Percentiles rank a stretch among this genome's conserved stretches.
These are phyloP conservation scores for Dactylellina cionopaga DNA, from an alignment of 2,329 filamentous ascomycete species.

Conservation along the genomic window DNA sequence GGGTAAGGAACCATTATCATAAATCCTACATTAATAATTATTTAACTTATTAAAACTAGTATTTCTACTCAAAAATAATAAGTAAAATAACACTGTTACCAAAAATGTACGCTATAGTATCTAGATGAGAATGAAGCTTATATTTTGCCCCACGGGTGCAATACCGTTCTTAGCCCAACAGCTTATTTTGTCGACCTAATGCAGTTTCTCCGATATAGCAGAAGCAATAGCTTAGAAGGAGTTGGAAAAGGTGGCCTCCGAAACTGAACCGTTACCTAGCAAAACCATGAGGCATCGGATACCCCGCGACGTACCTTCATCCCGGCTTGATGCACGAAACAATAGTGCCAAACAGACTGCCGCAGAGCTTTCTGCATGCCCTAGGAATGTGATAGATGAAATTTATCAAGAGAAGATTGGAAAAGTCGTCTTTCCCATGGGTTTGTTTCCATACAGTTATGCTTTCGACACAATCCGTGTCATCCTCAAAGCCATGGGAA, in stretches of 20 bases:
- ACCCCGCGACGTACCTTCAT: not conserved
- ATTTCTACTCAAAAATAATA: too few species aligned
- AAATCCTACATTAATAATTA: too few species aligned
- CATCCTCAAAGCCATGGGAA: conserved; percentile 7
- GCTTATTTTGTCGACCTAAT: conserved; percentile 57
- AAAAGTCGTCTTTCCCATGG: conserved; percentile 10
- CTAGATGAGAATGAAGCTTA: too few species aligned
- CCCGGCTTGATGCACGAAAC: not conserved
- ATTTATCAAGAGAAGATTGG: conserved; percentile 18
- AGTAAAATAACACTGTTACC: too few species aligned
- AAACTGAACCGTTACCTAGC: not conserved
- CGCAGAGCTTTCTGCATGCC: not conserved
- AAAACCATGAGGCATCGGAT: too few species aligned
- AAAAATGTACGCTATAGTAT: too few species aligned
- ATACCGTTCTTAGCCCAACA: conserved; percentile 52
- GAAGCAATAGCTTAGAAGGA: not conserved
- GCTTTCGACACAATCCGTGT: conserved; percentile 15
- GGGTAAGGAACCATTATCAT: too few species aligned
- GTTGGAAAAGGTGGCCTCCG: not conserved
- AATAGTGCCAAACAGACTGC: not conserved
- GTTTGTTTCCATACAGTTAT: conserved; percentile 39
- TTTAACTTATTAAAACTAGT: too few species aligned
- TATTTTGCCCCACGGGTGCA: conserved; percentile 52
- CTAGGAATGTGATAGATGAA: not conserved
- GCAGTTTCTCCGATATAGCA: conserved; percentile 52